Evolutionary conservation across 140 eudicot genomes (phyloP).

Genomic region (Stevia rebaudiana): DNA sequence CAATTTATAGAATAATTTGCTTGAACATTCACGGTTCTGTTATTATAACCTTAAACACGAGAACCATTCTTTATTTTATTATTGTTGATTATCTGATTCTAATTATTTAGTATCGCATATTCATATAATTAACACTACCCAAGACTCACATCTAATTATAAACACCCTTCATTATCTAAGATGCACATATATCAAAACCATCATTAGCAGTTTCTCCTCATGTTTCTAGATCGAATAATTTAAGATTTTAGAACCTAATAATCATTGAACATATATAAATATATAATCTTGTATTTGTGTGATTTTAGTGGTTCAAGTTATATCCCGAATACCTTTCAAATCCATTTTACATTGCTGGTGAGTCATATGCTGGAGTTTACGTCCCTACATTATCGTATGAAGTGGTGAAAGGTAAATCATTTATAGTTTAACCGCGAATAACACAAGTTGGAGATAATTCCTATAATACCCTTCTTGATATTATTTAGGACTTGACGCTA

Average conservation of each 20-base stretch:
- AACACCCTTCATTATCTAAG: neutral
- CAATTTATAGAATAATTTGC: no score
- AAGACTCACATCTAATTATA: no score
- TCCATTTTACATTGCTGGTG: slow-evolving; percentile 81
- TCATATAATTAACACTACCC: no score
- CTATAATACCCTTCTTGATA: slow-evolving; percentile 8
- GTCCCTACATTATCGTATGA: slow-evolving; percentile 84
- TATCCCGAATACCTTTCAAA: slow-evolving; percentile 73
- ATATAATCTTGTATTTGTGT: neutral
- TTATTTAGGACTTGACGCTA: slow-evolving; percentile 80
- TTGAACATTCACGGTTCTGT: no score
- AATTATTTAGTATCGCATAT: neutral
- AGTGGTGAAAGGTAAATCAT: slow-evolving; percentile 67
- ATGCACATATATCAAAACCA: neutral
- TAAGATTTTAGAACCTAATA: no score
- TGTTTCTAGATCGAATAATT: neutral
- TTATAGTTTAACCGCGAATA: slow-evolving; percentile 5
- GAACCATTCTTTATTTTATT: no score
- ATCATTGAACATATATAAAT: neutral
- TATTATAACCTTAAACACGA: no score
- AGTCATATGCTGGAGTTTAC: slow-evolving; percentile 92
- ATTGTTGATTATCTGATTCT: neutral
- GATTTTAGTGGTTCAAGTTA: slow-evolving; percentile 78
- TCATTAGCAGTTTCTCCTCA: neutral
- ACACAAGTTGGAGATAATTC: slow-evolving; percentile 3